phyloP scores from a whole-genome alignment of 192 early-diverging fungal species.

The Podila horticola region DNA sequence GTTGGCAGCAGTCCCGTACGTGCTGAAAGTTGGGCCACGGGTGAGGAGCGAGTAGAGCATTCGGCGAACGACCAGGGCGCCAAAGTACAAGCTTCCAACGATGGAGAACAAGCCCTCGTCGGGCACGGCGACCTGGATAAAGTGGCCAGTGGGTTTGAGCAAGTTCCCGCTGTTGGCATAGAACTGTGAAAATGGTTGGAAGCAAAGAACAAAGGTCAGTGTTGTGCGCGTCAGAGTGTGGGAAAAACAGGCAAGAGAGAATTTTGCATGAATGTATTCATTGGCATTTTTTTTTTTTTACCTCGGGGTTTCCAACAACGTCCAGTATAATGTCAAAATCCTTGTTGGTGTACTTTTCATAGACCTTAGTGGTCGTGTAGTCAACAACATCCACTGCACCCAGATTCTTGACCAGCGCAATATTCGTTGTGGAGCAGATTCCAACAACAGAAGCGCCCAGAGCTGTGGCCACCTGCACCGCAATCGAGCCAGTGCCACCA shows the following conservation, averaged over 20 bases:
- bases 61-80: background rate
- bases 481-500: conserved; percentile 53
- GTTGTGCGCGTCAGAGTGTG: background rate
- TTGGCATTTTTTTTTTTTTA: too few relatives aligned
- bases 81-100: background rate
- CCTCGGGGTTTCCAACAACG: conserved; percentile 49
- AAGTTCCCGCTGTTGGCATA: conserved; percentile 5
- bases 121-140: conserved; percentile 14
- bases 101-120: conserved; percentile 5
- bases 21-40: conserved; percentile 21
- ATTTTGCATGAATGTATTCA: too few relatives aligned
- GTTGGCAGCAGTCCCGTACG: conserved; percentile 13
- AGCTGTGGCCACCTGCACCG: conserved; percentile 59
- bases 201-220: too few relatives aligned
- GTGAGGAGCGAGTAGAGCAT: conserved; percentile 15
- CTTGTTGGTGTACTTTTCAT: conserved; percentile 8
- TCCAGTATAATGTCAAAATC: conserved; percentile 57
- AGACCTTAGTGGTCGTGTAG: conserved; percentile 54
- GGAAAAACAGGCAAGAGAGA: background rate
- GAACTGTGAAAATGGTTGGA: background rate
- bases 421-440: conserved; percentile 58
- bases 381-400: conserved; percentile 65
- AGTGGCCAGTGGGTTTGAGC: conserved; percentile 18
- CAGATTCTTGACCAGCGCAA: conserved; percentile 46
- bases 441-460: conserved; percentile 60